Base-by-base conservation (phyloP, 306 rosid species). In the Biancaea sappan region DNA sequence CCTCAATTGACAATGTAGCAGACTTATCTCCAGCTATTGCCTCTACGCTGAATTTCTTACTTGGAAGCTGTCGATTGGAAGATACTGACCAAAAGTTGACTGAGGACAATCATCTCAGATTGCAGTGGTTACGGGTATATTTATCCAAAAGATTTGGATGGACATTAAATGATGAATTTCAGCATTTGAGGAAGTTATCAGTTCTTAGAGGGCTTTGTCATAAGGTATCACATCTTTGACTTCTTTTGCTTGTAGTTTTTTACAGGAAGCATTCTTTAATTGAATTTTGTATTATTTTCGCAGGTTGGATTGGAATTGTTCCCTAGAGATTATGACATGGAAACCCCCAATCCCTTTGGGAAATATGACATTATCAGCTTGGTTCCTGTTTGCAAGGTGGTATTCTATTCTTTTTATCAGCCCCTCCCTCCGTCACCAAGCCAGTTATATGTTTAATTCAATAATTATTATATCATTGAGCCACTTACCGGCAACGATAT, bases 301-400 rank as follows among this genome's bases (percentile, higher is more conserved):
- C 87, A 93, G 98, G 90, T 87, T 75, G 98, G 98, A 9, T 82
- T 94, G 84, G 98, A 94, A 80, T 65, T 94, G 84, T 79, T 82
- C 74, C 86, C 98, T 1, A 88, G 88, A 90, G 95, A 94, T 78
- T 94, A 90, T 85, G 93, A 94, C 80, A 72, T 91, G 88, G 96
- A 88, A 13, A 77, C 85, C 56, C 75, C 84, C 50, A 86, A 90
- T 26, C 96, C 98, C 63, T 90, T 94, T 81, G 78, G 87, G 68
- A 83, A 87, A 63, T 80, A 64, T 21, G 98, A 94, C 63, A 84
- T 91, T 26, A 86, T 90, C 65, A 88, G 97, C 81, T 51, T 94
- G 81, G 87, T 94, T 83, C 98, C 98, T 31, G 86, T 91, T 73
- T 94, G 95, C 82, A 94, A 94, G 98, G 98, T 94, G 29, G 37